Evolutionary conservation across 2,329 filamentous ascomycete genomes (phyloP), one percentile per base, ranked within the genome.

Genomic region (Penicillium sp.): DNA sequence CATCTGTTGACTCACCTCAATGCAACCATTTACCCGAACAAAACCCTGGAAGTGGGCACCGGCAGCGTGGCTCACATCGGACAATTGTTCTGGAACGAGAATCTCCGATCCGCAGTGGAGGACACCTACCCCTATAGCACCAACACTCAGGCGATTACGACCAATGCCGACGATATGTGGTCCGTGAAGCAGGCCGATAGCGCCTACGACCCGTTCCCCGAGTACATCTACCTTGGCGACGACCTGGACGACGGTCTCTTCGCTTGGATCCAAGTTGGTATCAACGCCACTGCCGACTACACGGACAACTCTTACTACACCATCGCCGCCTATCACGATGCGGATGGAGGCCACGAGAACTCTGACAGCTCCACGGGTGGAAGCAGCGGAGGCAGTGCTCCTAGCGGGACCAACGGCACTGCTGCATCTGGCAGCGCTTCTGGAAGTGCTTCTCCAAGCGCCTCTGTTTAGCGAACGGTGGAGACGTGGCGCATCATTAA

Each of bases 181-280:
- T 76, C 77, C 61, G 68, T 76, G 16, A 60, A 67, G 57, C 73
- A 77, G 62, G 75, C 78, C 10, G 75, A 74, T 49, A 74, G 71
- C 5, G 72, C 76, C 39, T 80, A 79, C 53, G 80, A 82, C 56
- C 82, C 82, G 0, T 78, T 84, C 66, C 74, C 82, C 11, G 79
- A 85, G 66, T 84, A 82, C 58, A 74, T 82, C 43, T 79, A 82
- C 53, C 78, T 85, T 26, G 81, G 82, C 4, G 77, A 83, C 29
- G 69, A 73, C 21, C 67, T 82, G 21, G 64, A 72, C 11, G 79
- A 81, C 58, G 79, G 80, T 19, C 64, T 82, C 26, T 75, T 81
- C 37, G 78, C 77, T 13, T 82, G 79, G 79, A 81, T 82, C 59
- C 74, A 76, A 57, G 75, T 81, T 27, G 79, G 79, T 33, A 74